Base-by-base conservation (phyloP, 495 filamentous ascomycete species). In the Tuber microsphaerosporum region DNA sequence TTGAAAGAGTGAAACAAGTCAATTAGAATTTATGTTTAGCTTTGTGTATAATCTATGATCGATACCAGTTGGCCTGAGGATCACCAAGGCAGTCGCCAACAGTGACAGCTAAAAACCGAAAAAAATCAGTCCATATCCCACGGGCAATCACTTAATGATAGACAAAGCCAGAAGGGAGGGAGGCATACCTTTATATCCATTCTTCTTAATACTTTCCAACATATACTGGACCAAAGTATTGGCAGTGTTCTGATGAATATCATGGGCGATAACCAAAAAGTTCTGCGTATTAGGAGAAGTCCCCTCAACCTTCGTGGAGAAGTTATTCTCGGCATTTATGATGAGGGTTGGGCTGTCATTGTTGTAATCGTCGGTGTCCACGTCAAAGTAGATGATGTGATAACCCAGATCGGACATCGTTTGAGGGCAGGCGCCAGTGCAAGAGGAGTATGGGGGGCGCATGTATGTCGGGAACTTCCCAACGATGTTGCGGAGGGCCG, bases 301-400 rank as follows among this genome's bases (percentile, higher is more conserved):
- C 31, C 61, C 72, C 8, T 17, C 10, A 3, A 81, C 10, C 9
- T 75, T 44, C 6, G 12, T 44, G 14, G 79, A 48, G 45, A 86
- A 85, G 9, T 48, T 83, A 14, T 79, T 41, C 75, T 80, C 81
- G 7, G 80, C 45, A 8, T 45, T 48, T 22, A 77, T 71, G 39
- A 84, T 84, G 20, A 43, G 72, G 20, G 17, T 70, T 6, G 76
- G 73, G 17, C 61, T 72, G 70, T 82, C 78, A 51, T 85, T 70
- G 26, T 81, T 69, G 44, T 84, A 86, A 79, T 86, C 85, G 69
- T 84, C 81, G 65, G 85, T 85, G 65, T 86, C 86, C 19, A 86
- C 70, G 44, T 86, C 84, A 19, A 83, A 85, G 72, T 85, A 84
- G 75, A 84, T 76, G 44, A 86, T 82, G 45, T 85, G 85, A 48